Evolutionary conservation across 2,329 filamentous ascomycete genomes (phyloP).

Genomic region (Phaeosphaeriaceae sp.): DNA sequence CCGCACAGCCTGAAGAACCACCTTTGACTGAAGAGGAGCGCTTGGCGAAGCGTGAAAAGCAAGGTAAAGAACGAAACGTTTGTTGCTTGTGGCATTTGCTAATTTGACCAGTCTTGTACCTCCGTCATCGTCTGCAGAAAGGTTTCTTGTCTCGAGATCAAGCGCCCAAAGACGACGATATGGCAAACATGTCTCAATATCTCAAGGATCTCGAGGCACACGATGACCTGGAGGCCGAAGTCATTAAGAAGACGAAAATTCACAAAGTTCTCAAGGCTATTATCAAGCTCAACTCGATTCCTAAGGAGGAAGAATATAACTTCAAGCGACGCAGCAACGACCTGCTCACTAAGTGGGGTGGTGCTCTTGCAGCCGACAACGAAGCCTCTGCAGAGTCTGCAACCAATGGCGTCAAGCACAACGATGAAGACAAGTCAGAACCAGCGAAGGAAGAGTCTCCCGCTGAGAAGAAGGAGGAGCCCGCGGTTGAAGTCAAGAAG

Average conservation of each 20-base stretch:
- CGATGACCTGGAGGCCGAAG: slow-evolving; percentile 82
- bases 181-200: slow-evolving; percentile 78
- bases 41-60: slow-evolving; percentile 65
- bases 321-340: slow-evolving; percentile 85
- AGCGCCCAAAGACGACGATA: slow-evolving; percentile 84
- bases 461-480: slow-evolving; percentile 41
- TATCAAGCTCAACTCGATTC: slow-evolving; percentile 81
- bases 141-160: slow-evolving; percentile 86
- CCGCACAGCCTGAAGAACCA: slow-evolving; percentile 58
- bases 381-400: slow-evolving; percentile 29
- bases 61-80: slow-evolving; percentile 48
- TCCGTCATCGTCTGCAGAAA: slow-evolving; percentile 93
- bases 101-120: slow-evolving; percentile 74
- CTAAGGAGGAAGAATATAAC: slow-evolving; percentile 81
- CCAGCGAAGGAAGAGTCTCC: slow-evolving; percentile 37
- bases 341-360: slow-evolving; percentile 89
- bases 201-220: slow-evolving; percentile 81
- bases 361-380: slow-evolving; percentile 63
- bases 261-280: slow-evolving; percentile 98
- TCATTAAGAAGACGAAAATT: slow-evolving; percentile 93
- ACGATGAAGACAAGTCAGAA: slow-evolving; percentile 47
- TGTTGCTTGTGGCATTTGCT: neutral
- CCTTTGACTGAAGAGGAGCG: slow-evolving; percentile 62
- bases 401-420: slow-evolving; percentile 45
- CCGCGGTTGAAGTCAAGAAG: slow-evolving; percentile 26